Conservation (phyloP, 2,329 filamentous ascomycete species). For the Stachybotrys elegans region DNA sequence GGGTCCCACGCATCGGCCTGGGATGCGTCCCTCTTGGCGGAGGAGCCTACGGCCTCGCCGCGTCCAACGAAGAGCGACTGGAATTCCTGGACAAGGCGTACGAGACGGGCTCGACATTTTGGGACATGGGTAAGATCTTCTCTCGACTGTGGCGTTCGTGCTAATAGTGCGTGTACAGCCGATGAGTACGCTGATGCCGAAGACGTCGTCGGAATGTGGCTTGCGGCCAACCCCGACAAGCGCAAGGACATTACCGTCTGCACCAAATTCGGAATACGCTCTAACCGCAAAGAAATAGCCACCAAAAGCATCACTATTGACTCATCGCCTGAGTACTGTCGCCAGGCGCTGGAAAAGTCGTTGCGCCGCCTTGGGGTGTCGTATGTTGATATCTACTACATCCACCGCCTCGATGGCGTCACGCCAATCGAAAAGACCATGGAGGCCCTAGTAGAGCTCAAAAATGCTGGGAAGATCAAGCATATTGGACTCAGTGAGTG, state of each 20-base stretch:
- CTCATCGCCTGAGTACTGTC: conserved; percentile 17
- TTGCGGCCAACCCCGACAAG: conserved; percentile 35
- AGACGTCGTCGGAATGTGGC: conserved; percentile 38
- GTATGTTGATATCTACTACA: conserved; percentile 49
- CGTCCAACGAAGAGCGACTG: conserved; percentile 40
- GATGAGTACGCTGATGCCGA: conserved; percentile 39
- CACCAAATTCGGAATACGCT: conserved; percentile 19
- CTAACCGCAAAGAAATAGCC: conserved; percentile 13
- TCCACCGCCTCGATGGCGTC: conserved; percentile 37
- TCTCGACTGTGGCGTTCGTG: not conserved
- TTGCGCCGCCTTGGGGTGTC: conserved; percentile 31
- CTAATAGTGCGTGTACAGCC: conserved; percentile 5
- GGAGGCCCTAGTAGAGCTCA: conserved; percentile 37
- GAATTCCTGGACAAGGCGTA: conserved; percentile 41
- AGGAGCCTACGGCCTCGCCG: conserved; percentile 20
- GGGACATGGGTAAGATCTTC: conserved; percentile 32
- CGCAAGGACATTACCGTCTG: conserved; percentile 40
- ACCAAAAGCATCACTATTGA: conserved; percentile 13
- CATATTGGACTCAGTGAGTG: conserved; percentile 47
- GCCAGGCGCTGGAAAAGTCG: conserved; percentile 14
- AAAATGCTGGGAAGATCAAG: conserved; percentile 48
- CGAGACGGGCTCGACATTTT: conserved; percentile 40
- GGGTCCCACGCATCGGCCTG: not conserved
- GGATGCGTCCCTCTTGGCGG: conserved; percentile 3
- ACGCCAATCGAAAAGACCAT: conserved; percentile 43